A percentile compares a stretch with the other conserved stretches of the same genome.
These are phyloP conservation scores for Berkeleyomyces rouxiae DNA, from an alignment of 2,329 filamentous ascomycete species.

Conservation along the genomic window DNA sequence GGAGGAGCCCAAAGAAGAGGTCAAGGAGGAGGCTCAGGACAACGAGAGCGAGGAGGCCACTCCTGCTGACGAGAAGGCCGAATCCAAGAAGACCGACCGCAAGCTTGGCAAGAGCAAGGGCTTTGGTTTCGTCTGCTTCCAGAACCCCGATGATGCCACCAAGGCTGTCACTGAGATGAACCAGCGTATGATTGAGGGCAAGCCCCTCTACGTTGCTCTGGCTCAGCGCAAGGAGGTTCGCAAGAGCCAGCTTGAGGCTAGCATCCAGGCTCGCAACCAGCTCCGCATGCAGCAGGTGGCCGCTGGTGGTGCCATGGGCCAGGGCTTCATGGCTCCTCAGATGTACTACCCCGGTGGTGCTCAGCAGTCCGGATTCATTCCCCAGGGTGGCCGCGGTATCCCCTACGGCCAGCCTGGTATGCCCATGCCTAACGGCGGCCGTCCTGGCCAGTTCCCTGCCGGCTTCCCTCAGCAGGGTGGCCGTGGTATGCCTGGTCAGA, in stretches of 20 bases:
- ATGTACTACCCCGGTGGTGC: slow-evolving; percentile 75
- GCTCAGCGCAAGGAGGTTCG: slow-evolving; percentile 99
- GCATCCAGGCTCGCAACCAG: slow-evolving; percentile 97
- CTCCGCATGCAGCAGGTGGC: slow-evolving; percentile 96
- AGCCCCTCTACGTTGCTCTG: slow-evolving; percentile 93
- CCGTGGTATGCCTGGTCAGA: slow-evolving; percentile 70
- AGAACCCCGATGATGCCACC: slow-evolving; percentile 96
- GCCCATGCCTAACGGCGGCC: slow-evolving; percentile 60
- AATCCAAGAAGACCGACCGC: slow-evolving; percentile 37
- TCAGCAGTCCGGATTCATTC: slow-evolving; percentile 55
- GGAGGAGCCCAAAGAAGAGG: slow-evolving; percentile 32
- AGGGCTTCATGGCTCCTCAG: slow-evolving; percentile 72
- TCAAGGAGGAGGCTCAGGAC: slow-evolving; percentile 25
- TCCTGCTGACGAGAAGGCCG: slow-evolving; percentile 32
- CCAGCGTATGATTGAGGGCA: slow-evolving; percentile 94
- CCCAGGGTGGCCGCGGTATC: slow-evolving; percentile 47
- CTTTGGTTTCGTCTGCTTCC: slow-evolving; percentile 99
- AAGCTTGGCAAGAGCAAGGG: slow-evolving; percentile 97
- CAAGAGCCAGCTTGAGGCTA: slow-evolving; percentile 97
- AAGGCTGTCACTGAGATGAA: slow-evolving; percentile 99
- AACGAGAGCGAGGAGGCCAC: slow-evolving; percentile 35
- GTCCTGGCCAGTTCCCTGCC: slow-evolving; percentile 70
- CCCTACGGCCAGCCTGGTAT: slow-evolving; percentile 49
- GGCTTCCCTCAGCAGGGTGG: slow-evolving; percentile 76
- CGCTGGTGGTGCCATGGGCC: slow-evolving; percentile 74